Evolutionary conservation across 2,329 filamentous ascomycete genomes (phyloP), one percentile per base, ranked within the genome.

Genomic region (Colletotrichum graminicola): DNA sequence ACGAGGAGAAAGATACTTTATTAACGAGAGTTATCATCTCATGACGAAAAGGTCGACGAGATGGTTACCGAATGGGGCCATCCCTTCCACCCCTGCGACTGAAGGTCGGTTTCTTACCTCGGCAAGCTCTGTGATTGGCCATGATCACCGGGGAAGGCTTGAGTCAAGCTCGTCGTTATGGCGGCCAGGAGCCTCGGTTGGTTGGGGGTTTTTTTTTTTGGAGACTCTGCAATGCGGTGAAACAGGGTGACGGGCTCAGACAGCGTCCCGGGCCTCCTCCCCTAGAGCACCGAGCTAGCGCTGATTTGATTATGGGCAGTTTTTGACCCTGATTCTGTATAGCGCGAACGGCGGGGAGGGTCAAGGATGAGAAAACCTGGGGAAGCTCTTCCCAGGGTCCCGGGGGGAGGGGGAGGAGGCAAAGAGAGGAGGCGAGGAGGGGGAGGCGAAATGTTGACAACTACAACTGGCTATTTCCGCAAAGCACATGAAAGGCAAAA

Each of bases 121-220:
- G 69, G 69, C 47, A 69, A 49, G 69, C 47, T 36, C 21, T 10
- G 1, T 72, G 69, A 69, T 72, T 72, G 69, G 69, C 8, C 60
- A 41, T 0, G 1, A n/a, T 16, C 16, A 26, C 29, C 2, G 45
- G 23, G 14, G 47, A 32, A 68, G 26, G 26, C 43, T 29, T 34
- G 39, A 26, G 62, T 49, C 36, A n/a, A 67, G 56, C 63, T 67
- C 51, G 47, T 34, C 56, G 14, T 29, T 41, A 23, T 54, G 59
- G 63, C 63, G 59, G 43, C 49, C 61, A 63, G 71, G 71, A 59
- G 71, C 71, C 71, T 73, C 71, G 71, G 71, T 29, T 29, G 29
- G 29, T 29, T 29, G n/a, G n/a, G n/a, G n/a, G n/a, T 29, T 29
- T 29, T 29, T 29, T 29, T 29, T 29, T 29, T 29, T 29, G 10